Conservation (phyloP, 164 flowering plant species). For the Stephania japonica region DNA sequence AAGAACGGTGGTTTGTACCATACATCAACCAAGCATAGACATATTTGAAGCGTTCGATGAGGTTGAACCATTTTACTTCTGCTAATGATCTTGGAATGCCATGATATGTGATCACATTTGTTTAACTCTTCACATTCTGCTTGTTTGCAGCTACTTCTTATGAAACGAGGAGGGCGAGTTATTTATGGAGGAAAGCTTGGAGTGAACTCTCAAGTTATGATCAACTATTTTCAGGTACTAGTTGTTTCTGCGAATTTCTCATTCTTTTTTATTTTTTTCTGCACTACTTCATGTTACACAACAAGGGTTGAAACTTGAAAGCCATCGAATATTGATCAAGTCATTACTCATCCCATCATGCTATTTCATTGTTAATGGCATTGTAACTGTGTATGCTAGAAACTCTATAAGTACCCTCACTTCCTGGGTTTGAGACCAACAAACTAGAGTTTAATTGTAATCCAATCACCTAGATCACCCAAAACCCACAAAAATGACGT, state of each 20-base stretch:
- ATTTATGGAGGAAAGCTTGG: constrained; percentile 95
- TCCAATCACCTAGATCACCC: too few species aligned
- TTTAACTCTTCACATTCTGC: not conserved
- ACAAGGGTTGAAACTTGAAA: too few species aligned
- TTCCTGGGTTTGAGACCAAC: too few species aligned
- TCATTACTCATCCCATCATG: too few species aligned
- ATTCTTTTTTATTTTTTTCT: not conserved
- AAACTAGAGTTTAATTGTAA: too few species aligned
- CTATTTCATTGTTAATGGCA: too few species aligned
- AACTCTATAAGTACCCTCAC: too few species aligned
- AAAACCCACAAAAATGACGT: too few species aligned
- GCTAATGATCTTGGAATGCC: not conserved
- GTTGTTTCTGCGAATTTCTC: not conserved
- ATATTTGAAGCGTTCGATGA: constrained; percentile 97
- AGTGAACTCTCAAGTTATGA: constrained; percentile 50
- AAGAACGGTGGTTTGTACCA: constrained; percentile 94
- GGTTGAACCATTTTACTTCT: constrained; percentile 28
- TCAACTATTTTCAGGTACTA: constrained; percentile 76
- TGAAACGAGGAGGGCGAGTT: constrained; percentile 89
- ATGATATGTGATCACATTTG: not conserved
- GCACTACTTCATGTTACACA: not conserved
- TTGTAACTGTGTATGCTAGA: too few species aligned
- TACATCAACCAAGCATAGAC: constrained; percentile 94
- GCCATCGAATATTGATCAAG: too few species aligned
- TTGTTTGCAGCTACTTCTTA: constrained; percentile 66